Conservation (phyloP, 208 protist species). For the Wallacemonas sp. region DNA sequence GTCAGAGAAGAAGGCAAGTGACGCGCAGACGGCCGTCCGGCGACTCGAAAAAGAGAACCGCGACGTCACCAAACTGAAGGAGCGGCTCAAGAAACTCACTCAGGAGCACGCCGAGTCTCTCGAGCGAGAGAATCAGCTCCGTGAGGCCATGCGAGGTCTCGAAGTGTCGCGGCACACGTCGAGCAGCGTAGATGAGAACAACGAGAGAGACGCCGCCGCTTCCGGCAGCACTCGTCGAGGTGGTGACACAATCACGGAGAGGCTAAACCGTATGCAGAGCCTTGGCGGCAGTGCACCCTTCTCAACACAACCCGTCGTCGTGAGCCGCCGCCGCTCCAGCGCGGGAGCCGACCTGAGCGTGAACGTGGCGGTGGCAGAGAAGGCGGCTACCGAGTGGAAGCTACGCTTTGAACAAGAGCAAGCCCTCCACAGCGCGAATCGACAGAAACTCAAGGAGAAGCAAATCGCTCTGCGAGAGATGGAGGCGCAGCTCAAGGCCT, state of each 20-base stretch:
- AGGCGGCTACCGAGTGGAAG: conserved; percentile 11
- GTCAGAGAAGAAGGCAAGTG: conserved; percentile 3
- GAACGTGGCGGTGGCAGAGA: background rate
- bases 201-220: no score
- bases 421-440: background rate
- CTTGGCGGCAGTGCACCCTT: background rate
- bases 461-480: conserved; percentile 1
- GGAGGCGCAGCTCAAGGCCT: conserved; percentile 23
- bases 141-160: background rate
- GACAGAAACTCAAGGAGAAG: conserved; percentile 6
- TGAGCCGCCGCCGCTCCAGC: conserved; percentile 1
- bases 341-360: background rate
- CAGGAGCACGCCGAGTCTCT: conserved; percentile 18
- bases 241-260: background rate
- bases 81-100: conserved; percentile 17
- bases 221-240: background rate
- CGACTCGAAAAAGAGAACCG: conserved; percentile 13
- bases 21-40: background rate
- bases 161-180: background rate
- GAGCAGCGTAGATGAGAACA: no score
- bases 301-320: background rate
- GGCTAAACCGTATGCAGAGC: conserved; percentile 1
- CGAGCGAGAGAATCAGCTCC: conserved; percentile 5
- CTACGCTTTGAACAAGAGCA: conserved; percentile 9
- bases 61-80: conserved; percentile 19